phyloP scores from a whole-genome alignment of 257 asterid species.

The Ajuga chamaepitys region DNA sequence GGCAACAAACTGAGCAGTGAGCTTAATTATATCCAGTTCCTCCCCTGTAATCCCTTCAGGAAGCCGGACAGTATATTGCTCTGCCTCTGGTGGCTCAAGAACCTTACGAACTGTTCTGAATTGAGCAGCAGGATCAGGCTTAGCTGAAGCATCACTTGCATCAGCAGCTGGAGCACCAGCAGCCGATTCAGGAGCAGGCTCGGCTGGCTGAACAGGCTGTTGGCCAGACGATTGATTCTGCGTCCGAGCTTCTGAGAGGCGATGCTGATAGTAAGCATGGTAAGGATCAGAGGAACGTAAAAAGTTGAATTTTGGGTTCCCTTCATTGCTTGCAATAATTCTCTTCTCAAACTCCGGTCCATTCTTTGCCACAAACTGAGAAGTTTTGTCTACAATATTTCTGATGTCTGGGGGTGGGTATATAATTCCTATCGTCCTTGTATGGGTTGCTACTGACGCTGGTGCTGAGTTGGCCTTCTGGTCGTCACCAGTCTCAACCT shows the following conservation, averaged over 20 bases:
- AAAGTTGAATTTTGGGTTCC: constrained; percentile 77
- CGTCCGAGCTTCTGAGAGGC: constrained; percentile 68
- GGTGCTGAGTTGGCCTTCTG: constrained; percentile 28
- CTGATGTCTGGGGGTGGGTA: constrained; percentile 90
- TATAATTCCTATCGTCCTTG: constrained; percentile 79
- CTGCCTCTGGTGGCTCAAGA: constrained; percentile 96
- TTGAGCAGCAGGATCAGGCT: constrained; percentile 65
- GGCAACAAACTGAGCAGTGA: constrained; percentile 94
- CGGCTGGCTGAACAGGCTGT: constrained; percentile 29
- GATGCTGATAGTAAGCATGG: constrained; percentile 88
- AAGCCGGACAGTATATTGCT: constrained; percentile 79
- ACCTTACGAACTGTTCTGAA: constrained; percentile 57
- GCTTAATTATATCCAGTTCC: constrained; percentile 86
- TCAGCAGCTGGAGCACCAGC: constrained; percentile 32
- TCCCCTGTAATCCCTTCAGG: constrained; percentile 96
- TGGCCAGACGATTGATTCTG: constrained; percentile 52
- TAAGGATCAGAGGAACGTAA: constrained; percentile 81
- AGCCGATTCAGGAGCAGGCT: constrained; percentile 35
- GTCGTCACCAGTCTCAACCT: constrained; percentile 23
- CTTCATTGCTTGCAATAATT: constrained; percentile 68
- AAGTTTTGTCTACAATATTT: constrained; percentile 74
- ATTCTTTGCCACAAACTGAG: constrained; percentile 84
- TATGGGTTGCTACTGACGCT: constrained; percentile 70
- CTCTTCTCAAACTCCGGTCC: constrained; percentile 85
- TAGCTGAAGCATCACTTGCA: constrained; percentile 36